Conservation (phyloP, 108 stramenopile species). For the Phaeodactylum tricornutum region DNA sequence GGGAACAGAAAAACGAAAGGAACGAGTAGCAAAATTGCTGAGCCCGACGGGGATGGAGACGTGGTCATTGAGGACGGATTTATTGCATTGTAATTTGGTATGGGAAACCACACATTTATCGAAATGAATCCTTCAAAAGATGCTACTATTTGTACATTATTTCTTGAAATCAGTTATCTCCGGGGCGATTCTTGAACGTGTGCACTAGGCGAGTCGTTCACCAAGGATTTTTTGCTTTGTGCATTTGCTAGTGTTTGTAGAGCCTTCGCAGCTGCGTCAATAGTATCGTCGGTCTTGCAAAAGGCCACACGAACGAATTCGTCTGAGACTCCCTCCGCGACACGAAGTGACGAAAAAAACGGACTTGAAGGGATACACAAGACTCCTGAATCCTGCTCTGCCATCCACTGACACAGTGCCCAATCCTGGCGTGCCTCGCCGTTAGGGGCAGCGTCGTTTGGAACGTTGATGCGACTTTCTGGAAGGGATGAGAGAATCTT, state of each 20-base stretch:
- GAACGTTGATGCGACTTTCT: conserved; percentile 23
- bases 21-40: neutral
- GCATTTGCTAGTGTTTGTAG: conserved; percentile 10
- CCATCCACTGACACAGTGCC: conserved; percentile 91
- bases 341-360: conserved; percentile 75
- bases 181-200: too few species aligned
- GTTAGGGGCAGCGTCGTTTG: conserved; percentile 68
- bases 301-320: conserved; percentile 92
- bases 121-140: conserved; percentile 1
- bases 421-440: conserved; percentile 68
- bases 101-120: neutral
- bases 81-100: conserved; percentile 16
- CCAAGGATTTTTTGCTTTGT: neutral
- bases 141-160: neutral
- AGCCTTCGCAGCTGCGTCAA: conserved; percentile 69
- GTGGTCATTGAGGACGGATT: neutral
- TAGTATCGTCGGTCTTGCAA: conserved; percentile 93
- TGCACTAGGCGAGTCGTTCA: too few species aligned
- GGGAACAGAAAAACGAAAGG: too few species aligned
- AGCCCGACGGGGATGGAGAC: neutral
- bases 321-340: conserved; percentile 52
- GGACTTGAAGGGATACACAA: conserved; percentile 93
- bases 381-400: conserved; percentile 84
- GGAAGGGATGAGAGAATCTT: conserved; percentile 49
- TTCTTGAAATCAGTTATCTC: conserved; percentile 11